Conservation (phyloP, 2,329 filamentous ascomycete genomes). For the Thielaviopsis populi region DNA sequence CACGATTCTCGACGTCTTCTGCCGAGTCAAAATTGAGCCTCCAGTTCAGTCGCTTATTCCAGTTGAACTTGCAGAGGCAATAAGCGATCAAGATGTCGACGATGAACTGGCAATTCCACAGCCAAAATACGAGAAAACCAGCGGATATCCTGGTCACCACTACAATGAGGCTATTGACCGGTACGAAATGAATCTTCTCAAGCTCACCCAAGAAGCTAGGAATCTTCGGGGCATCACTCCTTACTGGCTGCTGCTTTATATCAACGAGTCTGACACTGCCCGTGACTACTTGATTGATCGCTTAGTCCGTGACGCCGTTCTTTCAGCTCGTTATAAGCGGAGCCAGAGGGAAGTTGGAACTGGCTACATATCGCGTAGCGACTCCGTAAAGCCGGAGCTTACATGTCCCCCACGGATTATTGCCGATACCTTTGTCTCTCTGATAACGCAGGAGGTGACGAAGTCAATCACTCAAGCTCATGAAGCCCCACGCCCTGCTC, state of each 20-base stretch:
- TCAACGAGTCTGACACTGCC: neutral
- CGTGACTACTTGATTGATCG: neutral
- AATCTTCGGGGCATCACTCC: neutral
- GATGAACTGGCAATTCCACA: neutral
- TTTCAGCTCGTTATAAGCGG: neutral
- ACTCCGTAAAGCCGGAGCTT: neutral
- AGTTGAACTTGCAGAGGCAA: neutral
- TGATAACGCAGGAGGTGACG: neutral
- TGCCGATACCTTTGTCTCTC: neutral
- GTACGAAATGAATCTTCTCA: neutral
- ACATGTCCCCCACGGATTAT: neutral
- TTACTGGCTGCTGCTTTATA: conserved; percentile 4
- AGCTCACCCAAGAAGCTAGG: neutral
- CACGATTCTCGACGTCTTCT: neutral
- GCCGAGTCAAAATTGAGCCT: neutral
- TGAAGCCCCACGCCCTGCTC: no score
- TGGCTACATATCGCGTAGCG: neutral
- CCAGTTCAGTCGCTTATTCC: neutral
- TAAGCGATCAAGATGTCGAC: neutral
- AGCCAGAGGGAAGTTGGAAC: neutral
- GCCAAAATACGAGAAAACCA: neutral
- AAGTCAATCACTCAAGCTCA: neutral
- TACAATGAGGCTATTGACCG: neutral
- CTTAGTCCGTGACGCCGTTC: neutral
- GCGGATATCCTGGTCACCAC: neutral